Base-by-base conservation (phyloP, 768 basidiomycete species). In the Termitomyces sp. region DNA sequence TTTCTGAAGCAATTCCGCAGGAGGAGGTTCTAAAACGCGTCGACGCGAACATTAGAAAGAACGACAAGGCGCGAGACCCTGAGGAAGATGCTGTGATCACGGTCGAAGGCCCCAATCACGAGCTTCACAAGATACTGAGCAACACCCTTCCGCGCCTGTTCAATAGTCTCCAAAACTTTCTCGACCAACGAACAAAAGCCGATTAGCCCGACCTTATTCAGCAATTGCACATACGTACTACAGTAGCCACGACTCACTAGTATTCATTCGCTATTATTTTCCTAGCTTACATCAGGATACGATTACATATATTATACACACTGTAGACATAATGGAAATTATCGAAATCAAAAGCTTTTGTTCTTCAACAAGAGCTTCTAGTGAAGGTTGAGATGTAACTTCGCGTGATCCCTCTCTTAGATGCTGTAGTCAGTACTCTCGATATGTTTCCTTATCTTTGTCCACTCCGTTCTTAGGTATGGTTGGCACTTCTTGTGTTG, bases 1-100 rank as follows among this genome's bases (percentile, higher is more conserved):
- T 40, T 6, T 15, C 19, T 30, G 17, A 1, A 40, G 17, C 37
- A 19, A 28, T 33, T 4, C 15, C n/a, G 14, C 31, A 60, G 56
- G 48, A 51, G 33, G 59, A 60, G 57, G 56, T 60, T 10, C 26
- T 60, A 12, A 57, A 37, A 37, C 59, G 59, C 41, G 44, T 48
- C 5, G 40, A 57, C 37, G 19, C 40, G 19, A 41, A 17, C 11
- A 33, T 4, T 30, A 54, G 38, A 45, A 33, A 19, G 1, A 10
- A 4, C 5, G 53, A 50, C 10, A 58, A 40, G 35, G n/a, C 47
- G 12, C 30, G 35, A 7, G 19, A 48, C 10, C 30, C 43, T n/a
- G 33, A 33, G 12, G 33, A 55, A 41, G 47, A 46, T 1, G 15
- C 11, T 19, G 17, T 5, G 26, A 45, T 40, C 11, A 14, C 38